Conservation (phyloP, 345 rosid species). For the Cardamine occulta region DNA sequence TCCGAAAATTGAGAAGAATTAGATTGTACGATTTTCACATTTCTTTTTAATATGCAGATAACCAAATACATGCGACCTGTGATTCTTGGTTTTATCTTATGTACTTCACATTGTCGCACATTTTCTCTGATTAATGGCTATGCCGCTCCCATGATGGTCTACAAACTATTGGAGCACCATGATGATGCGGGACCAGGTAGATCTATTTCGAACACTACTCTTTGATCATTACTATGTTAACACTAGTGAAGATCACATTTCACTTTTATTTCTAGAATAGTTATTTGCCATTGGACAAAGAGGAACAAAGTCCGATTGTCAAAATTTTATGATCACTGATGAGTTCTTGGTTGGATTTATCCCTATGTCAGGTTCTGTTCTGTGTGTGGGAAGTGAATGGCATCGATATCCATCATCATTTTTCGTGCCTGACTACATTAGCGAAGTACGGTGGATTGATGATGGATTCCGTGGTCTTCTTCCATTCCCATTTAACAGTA, state of each 20-base stretch:
- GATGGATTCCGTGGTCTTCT: conserved; percentile 97
- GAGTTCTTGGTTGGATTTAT: conserved; percentile 18
- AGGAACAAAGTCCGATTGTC: background rate
- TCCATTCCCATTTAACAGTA: conserved; percentile 83
- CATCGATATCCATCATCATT: conserved; percentile 97
- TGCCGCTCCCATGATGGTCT: conserved; percentile 77
- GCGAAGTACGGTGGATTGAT: conserved; percentile 87
- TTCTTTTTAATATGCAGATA: conserved; percentile 54
- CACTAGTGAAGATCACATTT: conserved; percentile 13
- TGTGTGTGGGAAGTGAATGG: conserved; percentile 98
- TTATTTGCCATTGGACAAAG: background rate
- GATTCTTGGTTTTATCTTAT: conserved; percentile 73
- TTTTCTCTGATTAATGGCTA: conserved; percentile 88
- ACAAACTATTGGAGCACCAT: conserved; percentile 90
- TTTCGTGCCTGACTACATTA: conserved; percentile 71
- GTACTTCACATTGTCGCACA: conserved; percentile 87
- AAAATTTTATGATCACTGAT: background rate
- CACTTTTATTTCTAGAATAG: background rate
- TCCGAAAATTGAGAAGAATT: background rate
- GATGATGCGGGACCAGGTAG: conserved; percentile 78
- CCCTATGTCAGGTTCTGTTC: conserved; percentile 66
- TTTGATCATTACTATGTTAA: background rate
- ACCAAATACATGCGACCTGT: conserved; percentile 75
- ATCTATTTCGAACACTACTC: conserved; percentile 10
- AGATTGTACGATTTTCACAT: conserved; percentile 6